Base-by-base conservation (phyloP, 2,329 filamentous ascomycete species). In the Ascochyta koolunga region DNA sequence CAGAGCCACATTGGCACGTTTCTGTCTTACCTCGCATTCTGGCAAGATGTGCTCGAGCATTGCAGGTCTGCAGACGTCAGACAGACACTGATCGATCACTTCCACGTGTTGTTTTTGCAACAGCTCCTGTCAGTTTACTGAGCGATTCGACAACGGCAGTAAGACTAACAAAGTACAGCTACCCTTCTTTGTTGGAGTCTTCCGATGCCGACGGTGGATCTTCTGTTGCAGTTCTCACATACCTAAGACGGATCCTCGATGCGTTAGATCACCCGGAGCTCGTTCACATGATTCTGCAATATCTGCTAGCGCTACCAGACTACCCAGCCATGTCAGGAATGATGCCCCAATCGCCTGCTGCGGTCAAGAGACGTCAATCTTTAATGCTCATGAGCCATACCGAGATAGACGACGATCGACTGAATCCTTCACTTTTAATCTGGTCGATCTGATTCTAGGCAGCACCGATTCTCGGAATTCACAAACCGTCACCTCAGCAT, bases 31-130 rank as follows among this genome's bases (percentile, higher is more conserved):
- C 82, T 99, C 42, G 81, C 96, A 5, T 99, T 99, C 71, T 99
- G 95, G 95, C 95, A 99, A 77, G 95, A 99, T 73, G 93, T 97
- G 29, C 80, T 99, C 56, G 95, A 98, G 72, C 93, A 98, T 75
- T 99, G 95, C 78, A 87, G 88, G 66, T 98, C 93, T 3, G 82
- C 87, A 1, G 93, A 98, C 70, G 91, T 99, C 64, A 95, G 93
- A 72, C 91, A 91, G 62, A 97, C 93, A 0, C 80, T 99, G 44
- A 82, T 99, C 27, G 95, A 99, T 72, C 95, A 99, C 76, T 99
- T 99, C 69, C 93, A 97, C 72, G 89, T 98, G 64, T 86, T 99
- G 29, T 99, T 99, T 73, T 79, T 99, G 46, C 91, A 97, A 74
- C 95, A 99, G 74, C 79, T 99, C 67, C 78, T 99, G 86, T 98